Evolutionary conservation across 2,329 filamentous ascomycete species (phyloP).

Genomic region (Myriosclerotinia scirpicola): DNA sequence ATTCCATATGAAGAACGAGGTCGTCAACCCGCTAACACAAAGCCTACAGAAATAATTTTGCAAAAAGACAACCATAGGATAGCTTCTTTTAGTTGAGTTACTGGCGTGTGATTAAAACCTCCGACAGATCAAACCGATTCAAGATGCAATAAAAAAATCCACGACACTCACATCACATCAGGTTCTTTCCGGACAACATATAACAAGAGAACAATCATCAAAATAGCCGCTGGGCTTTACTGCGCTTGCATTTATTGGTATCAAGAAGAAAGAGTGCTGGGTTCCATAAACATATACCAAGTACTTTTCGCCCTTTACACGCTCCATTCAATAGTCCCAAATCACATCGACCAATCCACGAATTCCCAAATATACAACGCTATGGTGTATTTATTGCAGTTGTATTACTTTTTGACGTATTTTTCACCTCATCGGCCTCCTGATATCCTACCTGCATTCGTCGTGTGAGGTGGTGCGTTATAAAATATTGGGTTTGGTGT

Average conservation of each 20-base stretch:
- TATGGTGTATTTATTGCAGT: background rate
- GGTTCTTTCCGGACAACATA: background rate
- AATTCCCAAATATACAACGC: constrained; percentile 5
- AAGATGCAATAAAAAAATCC: background rate
- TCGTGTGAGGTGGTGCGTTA: background rate
- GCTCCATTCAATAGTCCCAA: background rate
- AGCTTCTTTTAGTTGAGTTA: too few species aligned
- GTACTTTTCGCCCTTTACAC: background rate
- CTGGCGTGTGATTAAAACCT: background rate
- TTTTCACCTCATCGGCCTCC: background rate
- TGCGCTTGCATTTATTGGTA: constrained; percentile 7
- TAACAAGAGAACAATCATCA: background rate
- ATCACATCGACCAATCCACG: background rate
- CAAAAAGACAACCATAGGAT: too few species aligned
- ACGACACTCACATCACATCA: background rate
- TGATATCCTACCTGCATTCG: constrained; percentile 7
- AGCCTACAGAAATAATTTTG: background rate
- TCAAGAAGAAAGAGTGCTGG: too few species aligned
- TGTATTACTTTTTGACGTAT: background rate
- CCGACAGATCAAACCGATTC: background rate
- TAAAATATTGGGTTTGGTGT: constrained; percentile 3
- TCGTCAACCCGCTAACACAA: too few species aligned
- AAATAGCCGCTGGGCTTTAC: background rate
- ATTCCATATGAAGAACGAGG: background rate
- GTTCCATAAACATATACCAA: background rate